Base-by-base conservation (phyloP, 257 asterid genomes). In the Gentiana dahurica region DNA sequence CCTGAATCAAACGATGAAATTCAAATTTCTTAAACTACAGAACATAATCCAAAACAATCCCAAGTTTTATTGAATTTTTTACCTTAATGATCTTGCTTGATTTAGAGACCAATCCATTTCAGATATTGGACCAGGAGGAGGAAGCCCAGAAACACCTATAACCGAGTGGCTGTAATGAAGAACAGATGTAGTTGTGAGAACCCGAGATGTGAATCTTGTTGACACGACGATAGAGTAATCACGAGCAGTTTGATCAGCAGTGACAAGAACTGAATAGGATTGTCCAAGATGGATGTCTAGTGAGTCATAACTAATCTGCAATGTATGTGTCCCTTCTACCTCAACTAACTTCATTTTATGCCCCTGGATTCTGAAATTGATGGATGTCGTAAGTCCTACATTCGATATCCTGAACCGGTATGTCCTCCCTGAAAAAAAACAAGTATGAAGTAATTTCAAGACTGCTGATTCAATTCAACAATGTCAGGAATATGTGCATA, bases 1-100 rank as follows among this genome's bases (percentile, higher is more conserved):
- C 49, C 60, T 55, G 36, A 6, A 81, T n/a, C 80, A 63, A 10
- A 65, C 63, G 15, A 86, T 79, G 8, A 24, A 24, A 0, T 24
- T 24, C 24, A 24, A 24, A 24, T 24, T 24, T 24, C 77, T 34
- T 12, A 49, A 49, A 13, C 34, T 49, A 49, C 34, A 49, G n/a
- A 12, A n/a, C 34, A 12, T 32, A 49, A 12, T 34, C 43, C 12
- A 3, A 10, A 2, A 54, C 12, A 54, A 36, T 54, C 12, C 38
- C 0, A 36, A 6, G 9, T 53, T 53, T 33, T 34, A 24, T 24
- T 24, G 37, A 54, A 4, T 32, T 12, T 5, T 54, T 35, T 36
- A 59, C 64, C 64, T 59, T 6, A 59, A 3, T 7, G 64, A 59
- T 49, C 64, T 9, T 11, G 64, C 64, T 36, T 59, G 64, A 49